Base-by-base conservation (phyloP, 495 filamentous ascomycete species). In the Penicillium alfredii region DNA sequence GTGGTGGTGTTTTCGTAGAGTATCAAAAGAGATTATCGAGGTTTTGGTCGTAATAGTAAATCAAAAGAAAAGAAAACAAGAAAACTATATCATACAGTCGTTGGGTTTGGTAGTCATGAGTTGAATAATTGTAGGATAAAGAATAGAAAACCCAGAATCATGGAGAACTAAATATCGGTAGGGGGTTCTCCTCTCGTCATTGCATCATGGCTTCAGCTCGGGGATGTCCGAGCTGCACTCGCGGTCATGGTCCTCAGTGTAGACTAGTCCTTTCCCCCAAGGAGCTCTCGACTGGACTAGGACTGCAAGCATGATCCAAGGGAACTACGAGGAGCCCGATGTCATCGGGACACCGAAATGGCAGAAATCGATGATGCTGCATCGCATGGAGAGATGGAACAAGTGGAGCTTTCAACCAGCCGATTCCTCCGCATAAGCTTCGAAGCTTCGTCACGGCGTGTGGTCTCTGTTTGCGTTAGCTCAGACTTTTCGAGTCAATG, bases 321-420 rank as follows among this genome's bases (percentile, higher is more conserved):
- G 21, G 14, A 14, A 14, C 12, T 9, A 25, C 8, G 23, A 8
- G 23, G 23, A n/a, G 11, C 3, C 7, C 31, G 23, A 49, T 42
- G 40, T 17, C 21, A 42, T 42, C 33, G 23, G 10, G 40, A 32
- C 34, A 38, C 19, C n/a, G 26, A 16, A 13, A 11, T 10, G 21
- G 11, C 13, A 14, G 13, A 47, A 57, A 47, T 57, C 53, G 38
- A 57, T 57, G 53, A 57, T 57, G 53, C 50, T 35, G 11, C 19
- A 45, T 25, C 21, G 15, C 22, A 30, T 28, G 23, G 6, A 7
- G 17, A 8, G n/a, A 33, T 19, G 35, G 28, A 19, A 10, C 15
- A n/a, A 10, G 53, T 48, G 49, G 53, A 31, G 30, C 46, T 28
- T 27, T 20, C 2, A 18, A 21, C 28, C 26, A 35, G 37, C 30